These are phyloP conservation scores for Fusarium robinianum DNA, from an alignment of 2,329 filamentous ascomycete species.

Conservation along the genomic window DNA sequence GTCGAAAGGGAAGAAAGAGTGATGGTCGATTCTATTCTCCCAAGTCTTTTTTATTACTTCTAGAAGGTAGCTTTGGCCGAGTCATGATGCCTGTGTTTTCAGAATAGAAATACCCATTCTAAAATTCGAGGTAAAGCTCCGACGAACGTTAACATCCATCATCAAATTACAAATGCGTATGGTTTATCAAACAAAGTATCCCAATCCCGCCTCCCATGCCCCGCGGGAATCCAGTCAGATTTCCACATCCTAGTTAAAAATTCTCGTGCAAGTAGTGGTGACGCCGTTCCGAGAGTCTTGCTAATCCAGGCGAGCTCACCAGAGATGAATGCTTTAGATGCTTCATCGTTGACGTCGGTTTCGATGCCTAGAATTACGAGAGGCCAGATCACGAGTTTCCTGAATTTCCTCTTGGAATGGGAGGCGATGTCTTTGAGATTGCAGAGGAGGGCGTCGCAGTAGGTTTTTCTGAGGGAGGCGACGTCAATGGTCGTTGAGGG, in stretches of 20 bases:
- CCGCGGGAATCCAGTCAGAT: background rate
- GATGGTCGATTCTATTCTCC: too few species aligned
- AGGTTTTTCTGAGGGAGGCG: background rate
- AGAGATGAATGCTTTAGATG: constrained; percentile 21
- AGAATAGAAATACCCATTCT: too few species aligned
- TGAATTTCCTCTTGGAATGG: constrained; percentile 8
- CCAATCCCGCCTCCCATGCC: background rate
- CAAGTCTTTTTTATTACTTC: too few species aligned
- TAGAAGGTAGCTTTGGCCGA: too few species aligned
- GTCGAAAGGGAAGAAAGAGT: background rate
- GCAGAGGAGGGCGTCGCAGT: constrained; percentile 6
- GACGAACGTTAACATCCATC: too few species aligned
- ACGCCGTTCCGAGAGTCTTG: constrained; percentile 24
- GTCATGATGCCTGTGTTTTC: too few species aligned
- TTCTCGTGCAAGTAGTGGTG: constrained; percentile 23
- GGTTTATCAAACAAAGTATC: background rate
- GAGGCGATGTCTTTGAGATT: constrained; percentile 13
- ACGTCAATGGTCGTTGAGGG: background rate
- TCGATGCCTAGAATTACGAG: constrained; percentile 34
- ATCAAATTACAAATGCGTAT: constrained; percentile 7
- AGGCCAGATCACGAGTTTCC: constrained; percentile 34
- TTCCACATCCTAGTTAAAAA: constrained; percentile 26
- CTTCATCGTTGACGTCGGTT: constrained; percentile 10
- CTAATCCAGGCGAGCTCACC: constrained; percentile 21
- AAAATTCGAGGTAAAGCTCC: too few species aligned